Base-by-base conservation (phyloP, 208 protist genomes). In the Crithidia brevicula region DNA sequence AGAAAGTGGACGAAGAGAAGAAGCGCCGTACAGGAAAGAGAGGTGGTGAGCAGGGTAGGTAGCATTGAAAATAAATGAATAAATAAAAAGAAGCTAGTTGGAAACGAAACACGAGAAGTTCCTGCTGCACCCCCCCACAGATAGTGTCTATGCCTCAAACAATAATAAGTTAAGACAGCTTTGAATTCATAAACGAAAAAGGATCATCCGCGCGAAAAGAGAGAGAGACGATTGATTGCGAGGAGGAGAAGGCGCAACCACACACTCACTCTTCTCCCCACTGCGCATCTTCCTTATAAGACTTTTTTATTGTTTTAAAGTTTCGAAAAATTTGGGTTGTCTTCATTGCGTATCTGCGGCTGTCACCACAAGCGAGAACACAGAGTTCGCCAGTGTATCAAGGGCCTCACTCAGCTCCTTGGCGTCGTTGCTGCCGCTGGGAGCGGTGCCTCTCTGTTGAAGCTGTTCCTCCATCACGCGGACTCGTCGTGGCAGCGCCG, bases 401-500 rank as follows among this genome's bases (percentile, higher is more conserved):
- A 63, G 10, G 20, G 38, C 42, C 7, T 52, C 9, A 0, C 3
- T 16, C 25, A 63, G n/a, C 4, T 27, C 57, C 10, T 51, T 30
- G 3, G 10, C 15, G 8, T 7, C 15, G 8, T 40, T 40, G 36
- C 36, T 40, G 36, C 10, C 36, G 15, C 36, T 40, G 10, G 36
- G 36, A 7, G 15, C 36, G n/a, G n/a, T n/a, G 15, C 36, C 36
- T 7, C 36, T 7, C 36, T 7, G 10, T 40, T 7, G 10, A 40
- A 65, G 59, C 46, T 65, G 59, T 33, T 65, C 25, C 45, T 52
- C 31, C n/a, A 65, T 54, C 59, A 65, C 59, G 5, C 18, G 25
- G 31, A 65, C 59, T 20, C 59, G 59, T 7, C 59, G 59, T 46
- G 59, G 59, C 33, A 65, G 31, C 43, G 22, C 28, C 16, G 22